A percentile compares a stretch with the other conserved stretches of the same genome.
Conservation (phyloP, 345 rosid species). For the Nephelium lappaceum region DNA sequence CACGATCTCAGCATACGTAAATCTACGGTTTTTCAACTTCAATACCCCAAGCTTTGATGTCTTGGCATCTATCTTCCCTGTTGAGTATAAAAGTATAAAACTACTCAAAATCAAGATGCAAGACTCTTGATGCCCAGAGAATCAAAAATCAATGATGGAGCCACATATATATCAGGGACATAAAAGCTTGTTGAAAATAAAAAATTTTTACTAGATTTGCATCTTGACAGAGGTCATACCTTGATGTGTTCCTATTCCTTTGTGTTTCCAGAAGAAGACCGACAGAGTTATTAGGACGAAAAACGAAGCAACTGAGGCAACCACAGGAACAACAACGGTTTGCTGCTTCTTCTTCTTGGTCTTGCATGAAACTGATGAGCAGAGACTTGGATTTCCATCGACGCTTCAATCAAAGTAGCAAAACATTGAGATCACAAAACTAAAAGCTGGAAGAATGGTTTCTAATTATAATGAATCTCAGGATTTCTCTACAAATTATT, state of each 20-base stretch:
- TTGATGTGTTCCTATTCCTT: slow-evolving; percentile 8
- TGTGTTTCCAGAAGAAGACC: slow-evolving; percentile 11
- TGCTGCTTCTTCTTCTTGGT: slow-evolving; percentile 16
- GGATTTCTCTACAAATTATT: too few relatives aligned
- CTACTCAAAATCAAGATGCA: neutral
- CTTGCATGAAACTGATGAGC: slow-evolving; percentile 18
- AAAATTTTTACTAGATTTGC: neutral
- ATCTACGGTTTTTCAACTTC: slow-evolving; percentile 22
- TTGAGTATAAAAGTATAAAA: neutral
- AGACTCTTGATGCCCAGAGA: neutral
- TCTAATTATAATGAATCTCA: neutral
- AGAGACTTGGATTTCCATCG: slow-evolving; percentile 34
- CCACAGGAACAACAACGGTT: slow-evolving; percentile 17
- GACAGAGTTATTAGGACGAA: neutral
- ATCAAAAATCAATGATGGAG: neutral
- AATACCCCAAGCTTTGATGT: neutral
- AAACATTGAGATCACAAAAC: neutral
- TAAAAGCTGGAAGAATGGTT: neutral
- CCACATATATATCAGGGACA: neutral
- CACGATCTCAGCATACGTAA: slow-evolving; percentile 27
- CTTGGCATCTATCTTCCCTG: neutral
- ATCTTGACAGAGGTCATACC: slow-evolving; percentile 1
- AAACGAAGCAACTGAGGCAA: slow-evolving; percentile 16
- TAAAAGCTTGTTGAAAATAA: neutral
- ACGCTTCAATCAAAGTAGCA: slow-evolving; percentile 14